Evolutionary conservation across 2,329 filamentous ascomycete genomes (phyloP), one percentile per base, ranked within the genome.

Genomic region (Sclerotiophoma versabilis): DNA sequence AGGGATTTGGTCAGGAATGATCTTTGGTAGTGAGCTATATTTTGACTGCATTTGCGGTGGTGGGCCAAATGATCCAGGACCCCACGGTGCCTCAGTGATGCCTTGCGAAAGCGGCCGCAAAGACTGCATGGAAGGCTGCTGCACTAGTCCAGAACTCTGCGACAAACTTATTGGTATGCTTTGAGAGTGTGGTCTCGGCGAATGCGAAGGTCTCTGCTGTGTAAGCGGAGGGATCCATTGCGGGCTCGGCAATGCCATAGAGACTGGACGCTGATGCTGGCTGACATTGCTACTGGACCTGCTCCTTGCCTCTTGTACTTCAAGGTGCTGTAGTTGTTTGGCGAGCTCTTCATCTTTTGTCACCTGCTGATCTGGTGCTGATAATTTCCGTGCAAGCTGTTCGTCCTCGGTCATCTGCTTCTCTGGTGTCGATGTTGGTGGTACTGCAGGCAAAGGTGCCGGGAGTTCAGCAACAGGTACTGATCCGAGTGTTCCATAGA

Each of bases 341-440:
- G 70, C 71, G 8, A 74, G 59, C 20, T 63, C 44, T 44, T 71
- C 66, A 51, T 74, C 71, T 33, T 71, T 62, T 19, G 49, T 67
- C 17, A 70, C 32, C 23, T 74, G 70, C 41, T 68, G 32, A 11
- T 71, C 65, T 27, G 71, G 51, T 11, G 65, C 58, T 22, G 64
- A 63, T 12, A 74, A 47, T 34, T 61, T 69, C 20, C 64, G 66
- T 17, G 70, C 71, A 17, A 73, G 58, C 22, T 64, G 47, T 52
- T 69, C 66, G 52, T 74, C 71, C 30, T 72, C 63, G 19, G 53
- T 69, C 22, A 73, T 34, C 26, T 74, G 70, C 43, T 68, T 56
- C n/a, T 60, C 47, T 3, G 69, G 34, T 11, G 70, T 71, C 12
- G 61, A 60, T 7, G 67, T 72, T 14, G 53, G 58, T 29, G 66